Evolutionary conservation across 2,329 filamentous ascomycete genomes (phyloP).

Genomic region (Alternaria dauci): DNA sequence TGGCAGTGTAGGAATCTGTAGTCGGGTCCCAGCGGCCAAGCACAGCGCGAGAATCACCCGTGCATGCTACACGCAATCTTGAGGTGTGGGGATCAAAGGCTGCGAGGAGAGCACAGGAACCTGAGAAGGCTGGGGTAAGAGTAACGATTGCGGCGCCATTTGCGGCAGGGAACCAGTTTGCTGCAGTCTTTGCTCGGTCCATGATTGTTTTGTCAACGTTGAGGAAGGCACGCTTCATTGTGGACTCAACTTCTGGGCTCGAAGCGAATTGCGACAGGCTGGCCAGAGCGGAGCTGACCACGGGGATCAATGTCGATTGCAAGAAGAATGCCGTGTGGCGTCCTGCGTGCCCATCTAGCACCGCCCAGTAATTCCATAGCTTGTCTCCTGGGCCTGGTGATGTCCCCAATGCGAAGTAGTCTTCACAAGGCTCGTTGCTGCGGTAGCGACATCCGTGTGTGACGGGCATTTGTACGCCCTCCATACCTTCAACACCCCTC

Average conservation of each 20-base stretch:
- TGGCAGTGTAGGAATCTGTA: conserved; percentile 59
- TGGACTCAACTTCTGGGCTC: conserved; percentile 60
- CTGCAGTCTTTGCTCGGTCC: conserved; percentile 47
- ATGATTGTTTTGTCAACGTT: conserved; percentile 67
- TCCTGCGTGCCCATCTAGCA: conserved; percentile 63
- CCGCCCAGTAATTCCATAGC: conserved; percentile 52
- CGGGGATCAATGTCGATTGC: conserved; percentile 54
- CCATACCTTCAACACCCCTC: conserved; percentile 19
- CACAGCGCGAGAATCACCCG: conserved; percentile 73
- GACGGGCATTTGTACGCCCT: conserved; percentile 33
- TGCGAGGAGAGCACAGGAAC: conserved; percentile 71
- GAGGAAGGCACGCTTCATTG: conserved; percentile 67
- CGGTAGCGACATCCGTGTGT: conserved; percentile 44
- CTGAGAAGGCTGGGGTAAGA: conserved; percentile 56
- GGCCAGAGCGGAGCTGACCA: conserved; percentile 52
- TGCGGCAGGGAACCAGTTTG: conserved; percentile 50
- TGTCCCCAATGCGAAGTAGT: conserved; percentile 42
- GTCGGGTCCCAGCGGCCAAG: conserved; percentile 62
- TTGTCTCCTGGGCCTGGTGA: conserved; percentile 38
- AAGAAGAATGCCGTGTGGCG: conserved; percentile 55
- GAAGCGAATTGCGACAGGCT: conserved; percentile 45
- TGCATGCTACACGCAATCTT: conserved; percentile 69
- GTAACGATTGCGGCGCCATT: conserved; percentile 36
- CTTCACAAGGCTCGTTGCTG: conserved; percentile 46
- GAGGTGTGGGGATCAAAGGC: conserved; percentile 65